A percentile compares a stretch with the other conserved stretches of the same genome.
Conservation (phyloP, 2,329 filamentous ascomycete genomes). For the Neocucurbitaria cava region DNA sequence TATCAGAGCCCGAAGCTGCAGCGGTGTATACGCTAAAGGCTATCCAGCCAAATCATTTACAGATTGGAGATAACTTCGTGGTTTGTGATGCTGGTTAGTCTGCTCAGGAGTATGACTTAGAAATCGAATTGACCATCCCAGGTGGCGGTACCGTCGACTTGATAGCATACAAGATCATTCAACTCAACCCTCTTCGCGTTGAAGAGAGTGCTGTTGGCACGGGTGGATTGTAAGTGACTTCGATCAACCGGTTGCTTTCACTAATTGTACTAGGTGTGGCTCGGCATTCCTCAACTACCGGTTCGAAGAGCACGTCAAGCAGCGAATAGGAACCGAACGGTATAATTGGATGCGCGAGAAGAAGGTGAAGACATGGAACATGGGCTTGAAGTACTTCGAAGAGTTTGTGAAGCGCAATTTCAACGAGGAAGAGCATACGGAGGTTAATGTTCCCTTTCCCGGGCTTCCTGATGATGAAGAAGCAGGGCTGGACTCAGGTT, state of each 20-base stretch:
- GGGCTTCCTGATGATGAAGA: slow-evolving; percentile 79
- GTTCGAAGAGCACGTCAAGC: slow-evolving; percentile 78
- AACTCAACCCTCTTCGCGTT: slow-evolving; percentile 72
- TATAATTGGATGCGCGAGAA: slow-evolving; percentile 80
- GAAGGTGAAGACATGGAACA: slow-evolving; percentile 78
- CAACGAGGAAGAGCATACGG: slow-evolving; percentile 76
- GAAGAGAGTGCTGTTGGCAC: slow-evolving; percentile 83
- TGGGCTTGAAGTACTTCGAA: slow-evolving; percentile 78
- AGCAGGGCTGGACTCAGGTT: slow-evolving; percentile 76
- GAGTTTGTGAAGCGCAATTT: slow-evolving; percentile 87
- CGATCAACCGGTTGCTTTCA: too few species aligned
- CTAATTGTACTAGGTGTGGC: slow-evolving; percentile 66
- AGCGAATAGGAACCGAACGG: slow-evolving; percentile 68
- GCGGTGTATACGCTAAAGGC: slow-evolving; percentile 82
- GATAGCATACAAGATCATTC: slow-evolving; percentile 82
- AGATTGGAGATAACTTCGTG: slow-evolving; percentile 68
- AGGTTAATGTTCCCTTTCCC: slow-evolving; percentile 80
- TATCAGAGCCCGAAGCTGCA: slow-evolving; percentile 79
- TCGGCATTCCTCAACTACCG: slow-evolving; percentile 81
- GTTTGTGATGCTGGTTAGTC: slow-evolving; percentile 61
- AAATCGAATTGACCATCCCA: background rate
- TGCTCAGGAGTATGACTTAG: background rate
- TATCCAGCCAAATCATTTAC: slow-evolving; percentile 76
- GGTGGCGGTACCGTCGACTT: slow-evolving; percentile 71
- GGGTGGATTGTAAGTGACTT: slow-evolving; percentile 57